Evolutionary conservation across 306 rosid species (phyloP).

Genomic region (Spatholobus suberectus): DNA sequence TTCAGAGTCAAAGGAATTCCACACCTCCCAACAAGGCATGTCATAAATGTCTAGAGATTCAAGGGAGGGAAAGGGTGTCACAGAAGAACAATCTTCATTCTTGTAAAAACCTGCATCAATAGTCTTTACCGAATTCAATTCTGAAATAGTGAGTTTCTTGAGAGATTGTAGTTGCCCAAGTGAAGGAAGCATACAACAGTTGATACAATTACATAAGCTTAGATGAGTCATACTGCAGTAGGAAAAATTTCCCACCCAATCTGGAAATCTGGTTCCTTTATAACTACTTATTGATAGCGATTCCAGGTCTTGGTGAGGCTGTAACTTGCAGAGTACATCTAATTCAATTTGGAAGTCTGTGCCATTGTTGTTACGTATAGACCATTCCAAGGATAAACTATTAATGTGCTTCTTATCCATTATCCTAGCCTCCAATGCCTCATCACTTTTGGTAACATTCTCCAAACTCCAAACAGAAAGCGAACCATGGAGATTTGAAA

Average conservation of each 20-base stretch:
- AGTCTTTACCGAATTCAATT: too few species aligned
- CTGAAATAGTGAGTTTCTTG: too few species aligned
- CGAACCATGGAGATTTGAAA: background rate
- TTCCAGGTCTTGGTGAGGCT: background rate
- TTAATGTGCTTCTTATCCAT: background rate
- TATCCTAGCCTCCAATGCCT: background rate
- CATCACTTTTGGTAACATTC: background rate
- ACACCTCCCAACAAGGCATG: too few species aligned
- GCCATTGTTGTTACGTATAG: background rate
- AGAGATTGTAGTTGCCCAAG: too few species aligned
- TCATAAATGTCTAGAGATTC: too few species aligned
- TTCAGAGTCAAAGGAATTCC: too few species aligned
- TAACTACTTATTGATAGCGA: background rate
- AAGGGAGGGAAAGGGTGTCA: too few species aligned
- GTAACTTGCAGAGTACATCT: background rate
- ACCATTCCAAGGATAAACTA: background rate
- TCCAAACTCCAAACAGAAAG: background rate
- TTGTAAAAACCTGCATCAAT: too few species aligned
- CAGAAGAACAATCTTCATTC: too few species aligned
- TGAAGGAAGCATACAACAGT: background rate
- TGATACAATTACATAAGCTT: accelerated
- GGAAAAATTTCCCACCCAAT: background rate
- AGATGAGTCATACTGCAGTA: background rate
- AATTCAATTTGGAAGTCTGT: background rate
- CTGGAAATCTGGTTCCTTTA: background rate